Base-by-base conservation (phyloP, 805 yeast genomes). In the Starmerella apicola region DNA sequence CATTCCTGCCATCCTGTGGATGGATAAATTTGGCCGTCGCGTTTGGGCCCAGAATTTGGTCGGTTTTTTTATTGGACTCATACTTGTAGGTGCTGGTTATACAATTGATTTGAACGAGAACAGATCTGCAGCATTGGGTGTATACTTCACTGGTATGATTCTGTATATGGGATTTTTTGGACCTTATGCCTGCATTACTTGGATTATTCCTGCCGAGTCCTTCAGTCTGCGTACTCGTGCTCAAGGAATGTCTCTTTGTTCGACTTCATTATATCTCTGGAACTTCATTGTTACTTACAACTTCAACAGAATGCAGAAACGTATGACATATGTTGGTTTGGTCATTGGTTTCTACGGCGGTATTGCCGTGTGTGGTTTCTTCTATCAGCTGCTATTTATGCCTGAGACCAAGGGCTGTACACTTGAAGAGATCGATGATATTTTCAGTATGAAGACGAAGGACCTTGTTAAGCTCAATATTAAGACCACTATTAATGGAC, bases 391-490 rank as follows among this genome's bases (percentile, higher is more conserved):
- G 40, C 53, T 74, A 45, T 71, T 74, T 59, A 74, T 76, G 71
- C 81, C 79, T 28, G 84, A 78, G 60, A 78, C 84, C 26, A 77
- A 76, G 61, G 77, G 71, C 51, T 72, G 70, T 61, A 74, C 83
- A 10, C 66, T 78, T 54, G 85, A 78, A 60, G 83, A 78, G 59
- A 72, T 78, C 44, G 84, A 78, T 53, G 76, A 70, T 36, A 62
- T 76, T 34, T 76, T 75, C 62, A 59, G 66, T 38, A 68, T 62
- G 53, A 64, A 74, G 20, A 65, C 80, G 1, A 28, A 51, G 16
- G 46, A 52, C 7, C 50, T 64, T 18, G 61, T 62, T 7, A 42
- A 41, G 3, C 6, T n/a, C 5, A 46, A 46, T 22, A n/a, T 41
- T 8, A 34, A 32, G 30, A 16, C 29, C 31, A 25, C 44, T 10